Conservation (phyloP, 495 filamentous ascomycete species). For the Xylaria castorea region DNA sequence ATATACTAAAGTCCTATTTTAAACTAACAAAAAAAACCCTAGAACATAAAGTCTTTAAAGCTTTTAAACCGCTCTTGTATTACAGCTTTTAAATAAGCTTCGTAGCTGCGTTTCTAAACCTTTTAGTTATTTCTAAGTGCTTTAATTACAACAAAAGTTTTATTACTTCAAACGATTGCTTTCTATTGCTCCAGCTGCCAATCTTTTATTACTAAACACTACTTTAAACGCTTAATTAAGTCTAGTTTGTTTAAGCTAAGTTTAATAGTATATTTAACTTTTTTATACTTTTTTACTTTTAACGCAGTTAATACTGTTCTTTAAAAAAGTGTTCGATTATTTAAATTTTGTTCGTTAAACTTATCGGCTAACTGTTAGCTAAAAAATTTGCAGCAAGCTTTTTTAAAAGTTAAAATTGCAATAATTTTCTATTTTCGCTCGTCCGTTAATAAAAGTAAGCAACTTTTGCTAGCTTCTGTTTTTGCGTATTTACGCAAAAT, state of each 20-base stretch:
- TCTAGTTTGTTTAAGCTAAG: no score
- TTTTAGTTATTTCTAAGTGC: neutral
- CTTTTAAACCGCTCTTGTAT: neutral
- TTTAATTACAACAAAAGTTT: neutral
- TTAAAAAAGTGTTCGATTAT: neutral
- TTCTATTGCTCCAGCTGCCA: neutral
- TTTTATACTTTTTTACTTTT: no score
- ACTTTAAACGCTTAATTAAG: neutral
- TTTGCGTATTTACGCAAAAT: neutral
- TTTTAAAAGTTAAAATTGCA: neutral
- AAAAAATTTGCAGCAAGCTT: neutral
- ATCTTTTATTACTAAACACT: neutral
- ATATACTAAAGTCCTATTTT: neutral
- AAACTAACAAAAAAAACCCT: neutral
- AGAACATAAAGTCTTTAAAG: slow-evolving; percentile 6
- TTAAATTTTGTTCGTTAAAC: neutral
- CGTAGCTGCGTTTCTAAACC: neutral
- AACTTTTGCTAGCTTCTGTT: neutral
- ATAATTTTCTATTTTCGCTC: neutral
- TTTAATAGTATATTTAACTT: no score
- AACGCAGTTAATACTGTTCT: no score
- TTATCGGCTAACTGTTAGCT: neutral
- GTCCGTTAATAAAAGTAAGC: neutral
- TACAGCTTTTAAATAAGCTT: neutral
- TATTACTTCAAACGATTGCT: neutral